phyloP scores from a whole-genome alignment of 495 filamentous ascomycete genomes.

The Penicillium ochrochloron region DNA sequence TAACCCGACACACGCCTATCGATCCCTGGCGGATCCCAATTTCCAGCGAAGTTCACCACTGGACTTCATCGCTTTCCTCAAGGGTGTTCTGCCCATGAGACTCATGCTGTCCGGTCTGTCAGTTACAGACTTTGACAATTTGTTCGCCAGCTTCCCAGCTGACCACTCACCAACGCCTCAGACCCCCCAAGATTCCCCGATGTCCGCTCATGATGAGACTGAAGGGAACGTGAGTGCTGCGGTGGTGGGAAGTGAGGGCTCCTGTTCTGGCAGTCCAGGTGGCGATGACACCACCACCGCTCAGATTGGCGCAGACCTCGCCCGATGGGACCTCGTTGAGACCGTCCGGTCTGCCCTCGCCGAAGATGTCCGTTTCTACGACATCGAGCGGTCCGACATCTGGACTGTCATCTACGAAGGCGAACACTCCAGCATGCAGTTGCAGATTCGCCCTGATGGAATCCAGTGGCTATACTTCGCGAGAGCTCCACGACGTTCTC shows the following conservation, averaged over 20 bases:
- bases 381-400: conserved; percentile 49
- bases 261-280: neutral
- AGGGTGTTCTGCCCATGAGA: conserved; percentile 51
- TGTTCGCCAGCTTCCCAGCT: conserved; percentile 12
- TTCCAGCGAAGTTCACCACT: conserved; percentile 45
- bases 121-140: conserved; percentile 27
- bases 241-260: neutral
- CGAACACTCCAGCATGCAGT: conserved; percentile 48
- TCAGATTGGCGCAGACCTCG: conserved; percentile 15
- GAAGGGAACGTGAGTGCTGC: neutral
- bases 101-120: conserved; percentile 45
- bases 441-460: conserved; percentile 47
- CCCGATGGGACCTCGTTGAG: conserved; percentile 33
- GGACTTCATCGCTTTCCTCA: conserved; percentile 53
- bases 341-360: conserved; percentile 38
- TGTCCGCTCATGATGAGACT: neutral
- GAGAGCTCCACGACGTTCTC: conserved; percentile 41
- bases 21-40: conserved; percentile 13
- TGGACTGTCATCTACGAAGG: conserved; percentile 62
- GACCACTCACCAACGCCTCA: neutral
- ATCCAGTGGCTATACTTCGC: conserved; percentile 61
- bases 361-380: conserved; percentile 50
- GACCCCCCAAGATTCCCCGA: neutral
- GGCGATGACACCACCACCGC: conserved; percentile 1
- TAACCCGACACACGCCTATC: conserved; percentile 60